phyloP scores from a whole-genome alignment of 2,329 filamentous ascomycete genomes.

The Gnomoniopsis sp. region DNA sequence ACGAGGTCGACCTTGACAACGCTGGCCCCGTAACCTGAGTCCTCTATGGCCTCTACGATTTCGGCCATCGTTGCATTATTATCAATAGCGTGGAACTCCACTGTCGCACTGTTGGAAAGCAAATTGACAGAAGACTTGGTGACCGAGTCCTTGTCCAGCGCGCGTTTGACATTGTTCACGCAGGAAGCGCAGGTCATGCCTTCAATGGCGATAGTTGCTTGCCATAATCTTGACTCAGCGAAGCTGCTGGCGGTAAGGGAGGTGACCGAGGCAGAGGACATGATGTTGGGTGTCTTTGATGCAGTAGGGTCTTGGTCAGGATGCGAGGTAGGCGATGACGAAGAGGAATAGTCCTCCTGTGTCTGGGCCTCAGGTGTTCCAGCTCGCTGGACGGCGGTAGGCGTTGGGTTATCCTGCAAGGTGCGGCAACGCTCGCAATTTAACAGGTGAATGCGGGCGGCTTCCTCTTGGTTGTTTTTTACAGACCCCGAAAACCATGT shows the following conservation, averaged over 20 bases:
- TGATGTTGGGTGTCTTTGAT: not conserved
- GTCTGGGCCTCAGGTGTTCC: not conserved
- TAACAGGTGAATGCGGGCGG: slow-evolving; percentile 34
- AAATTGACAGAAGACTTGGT: slow-evolving; percentile 59
- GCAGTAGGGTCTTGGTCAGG: not conserved
- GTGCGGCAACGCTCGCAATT: slow-evolving; percentile 41
- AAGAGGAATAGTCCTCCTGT: not conserved
- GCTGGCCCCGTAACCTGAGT: slow-evolving; percentile 63
- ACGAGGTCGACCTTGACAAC: slow-evolving; percentile 48
- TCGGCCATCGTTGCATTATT: slow-evolving; percentile 36
- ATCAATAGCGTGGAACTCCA: slow-evolving; percentile 50
- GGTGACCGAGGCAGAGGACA: slow-evolving; percentile 33
- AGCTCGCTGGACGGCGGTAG: not conserved
- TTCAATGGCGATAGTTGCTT: slow-evolving; percentile 56
- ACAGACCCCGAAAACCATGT: slow-evolving; percentile 24
- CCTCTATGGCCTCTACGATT: slow-evolving; percentile 53
- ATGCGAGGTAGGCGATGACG: not conserved
- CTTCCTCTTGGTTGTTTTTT: slow-evolving; percentile 7
- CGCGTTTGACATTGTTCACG: slow-evolving; percentile 58
- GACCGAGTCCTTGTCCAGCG: slow-evolving; percentile 56
- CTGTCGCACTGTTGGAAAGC: slow-evolving; percentile 62
- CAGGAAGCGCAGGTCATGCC: slow-evolving; percentile 76
- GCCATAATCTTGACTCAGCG: slow-evolving; percentile 36
- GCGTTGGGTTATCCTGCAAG: slow-evolving; percentile 10
- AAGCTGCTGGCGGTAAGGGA: slow-evolving; percentile 23